Percentiles rank a stretch among this genome's conserved stretches.
Evolutionary conservation across 1,139 yeast genomes (phyloP).

Genomic region (Yamadazyma mexicana): DNA sequence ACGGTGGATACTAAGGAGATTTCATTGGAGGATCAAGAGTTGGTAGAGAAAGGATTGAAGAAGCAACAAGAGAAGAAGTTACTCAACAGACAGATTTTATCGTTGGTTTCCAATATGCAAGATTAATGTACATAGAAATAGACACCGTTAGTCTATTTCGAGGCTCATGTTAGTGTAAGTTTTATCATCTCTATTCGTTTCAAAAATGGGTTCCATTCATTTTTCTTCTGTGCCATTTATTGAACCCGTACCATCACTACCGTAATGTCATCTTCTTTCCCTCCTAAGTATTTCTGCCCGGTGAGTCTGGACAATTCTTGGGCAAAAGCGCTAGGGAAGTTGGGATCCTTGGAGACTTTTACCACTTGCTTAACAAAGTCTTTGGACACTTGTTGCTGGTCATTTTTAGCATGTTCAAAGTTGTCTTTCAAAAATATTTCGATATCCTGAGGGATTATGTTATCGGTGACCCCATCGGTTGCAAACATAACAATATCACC

Average conservation of each 20-base stretch:
- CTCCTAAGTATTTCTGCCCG: conserved; percentile 77
- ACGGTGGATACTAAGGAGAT: conserved; percentile 44
- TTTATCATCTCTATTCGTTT: neutral
- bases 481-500: conserved; percentile 82
- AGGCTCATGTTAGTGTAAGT: neutral
- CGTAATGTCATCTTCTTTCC: conserved; percentile 94
- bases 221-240: conserved; percentile 9
- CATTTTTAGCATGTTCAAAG: conserved; percentile 16
- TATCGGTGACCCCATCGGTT: conserved; percentile 93
- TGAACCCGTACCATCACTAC: conserved; percentile 67
- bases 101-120: conserved; percentile 42
- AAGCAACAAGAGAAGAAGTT: conserved; percentile 31
- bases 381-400: conserved; percentile 42
- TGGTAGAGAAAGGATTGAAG: conserved; percentile 41
- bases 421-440: conserved; percentile 58
- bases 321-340: conserved; percentile 83
- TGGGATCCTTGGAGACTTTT: conserved; percentile 66
- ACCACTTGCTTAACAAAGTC: conserved; percentile 68
- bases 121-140: conserved; percentile 9
- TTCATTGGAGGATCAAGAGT: conserved; percentile 41
- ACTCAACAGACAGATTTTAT: conserved; percentile 38
- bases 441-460: conserved; percentile 73
- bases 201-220: neutral
- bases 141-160: too few relatives aligned
- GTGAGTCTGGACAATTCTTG: conserved; percentile 72